A percentile compares a stretch with the other conserved stretches of the same genome.
phyloP scores from a whole-genome alignment of 2,329 filamentous ascomycete genomes.

The Penicillium sp. region DNA sequence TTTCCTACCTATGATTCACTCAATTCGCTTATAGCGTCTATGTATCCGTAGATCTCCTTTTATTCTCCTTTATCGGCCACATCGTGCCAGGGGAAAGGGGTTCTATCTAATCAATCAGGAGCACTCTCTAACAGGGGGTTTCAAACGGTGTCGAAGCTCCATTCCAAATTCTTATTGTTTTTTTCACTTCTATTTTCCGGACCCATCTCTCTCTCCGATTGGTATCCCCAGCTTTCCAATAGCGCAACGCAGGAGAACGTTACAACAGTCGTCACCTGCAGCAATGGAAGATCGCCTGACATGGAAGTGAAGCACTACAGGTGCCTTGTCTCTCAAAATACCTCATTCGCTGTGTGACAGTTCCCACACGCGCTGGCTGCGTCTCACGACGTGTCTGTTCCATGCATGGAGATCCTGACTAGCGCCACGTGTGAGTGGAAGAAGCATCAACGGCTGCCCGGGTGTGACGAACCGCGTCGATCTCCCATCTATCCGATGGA shows the following conservation, averaged over 20 bases:
- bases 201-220: constrained; percentile 6
- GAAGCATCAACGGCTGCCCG: constrained; percentile 34
- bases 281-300: constrained; percentile 4
- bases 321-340: background rate
- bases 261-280: constrained; percentile 6
- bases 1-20: background rate
- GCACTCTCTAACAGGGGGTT: background rate
- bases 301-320: background rate
- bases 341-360: background rate
- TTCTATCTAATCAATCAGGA: background rate
- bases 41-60: background rate
- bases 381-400: constrained; percentile 11
- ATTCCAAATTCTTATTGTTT: constrained; percentile 1
- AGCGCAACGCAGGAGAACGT: constrained; percentile 6
- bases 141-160: background rate
- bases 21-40: background rate
- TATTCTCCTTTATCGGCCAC: background rate
- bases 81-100: background rate
- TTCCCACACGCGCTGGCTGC: background rate
- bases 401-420: constrained; percentile 37
- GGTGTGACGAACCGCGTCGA: constrained; percentile 34
- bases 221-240: constrained; percentile 4
- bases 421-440: constrained; percentile 36
- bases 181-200: background rate
- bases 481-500: constrained; percentile 33